Evolutionary conservation across 352 stramenopile genomes (phyloP).

Genomic region (Phytopythium cucurbitacearum): DNA sequence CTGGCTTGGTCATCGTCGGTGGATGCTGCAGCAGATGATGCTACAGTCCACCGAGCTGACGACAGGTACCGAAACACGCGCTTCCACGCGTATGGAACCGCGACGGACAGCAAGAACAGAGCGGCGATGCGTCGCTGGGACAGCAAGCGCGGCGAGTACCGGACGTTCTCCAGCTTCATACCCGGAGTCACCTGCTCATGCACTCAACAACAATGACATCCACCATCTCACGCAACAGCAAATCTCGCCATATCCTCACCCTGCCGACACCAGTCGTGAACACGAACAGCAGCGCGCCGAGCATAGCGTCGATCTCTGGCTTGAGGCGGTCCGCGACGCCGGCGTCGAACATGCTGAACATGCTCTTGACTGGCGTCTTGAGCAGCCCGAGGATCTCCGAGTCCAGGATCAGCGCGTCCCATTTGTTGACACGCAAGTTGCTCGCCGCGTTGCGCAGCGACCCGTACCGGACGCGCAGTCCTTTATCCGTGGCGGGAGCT

Average conservation of each 20-base stretch:
- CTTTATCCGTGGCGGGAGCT: not conserved
- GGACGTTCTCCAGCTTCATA: constrained; percentile 83
- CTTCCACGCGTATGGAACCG: constrained; percentile 74
- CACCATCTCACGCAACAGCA: constrained; percentile 2
- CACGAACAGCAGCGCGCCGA: constrained; percentile 50
- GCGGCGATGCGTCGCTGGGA: constrained; percentile 38
- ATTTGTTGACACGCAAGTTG: constrained; percentile 78
- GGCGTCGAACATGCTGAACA: constrained; percentile 78
- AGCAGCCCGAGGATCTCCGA: constrained; percentile 73
- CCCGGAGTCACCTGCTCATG: constrained; percentile 59
- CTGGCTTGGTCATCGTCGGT: constrained; percentile 3
- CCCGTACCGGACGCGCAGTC: constrained; percentile 34
- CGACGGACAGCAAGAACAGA: constrained; percentile 73
- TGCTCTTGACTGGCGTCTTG: constrained; percentile 67
- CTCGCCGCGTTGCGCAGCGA: constrained; percentile 34
- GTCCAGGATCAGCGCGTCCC: constrained; percentile 79
- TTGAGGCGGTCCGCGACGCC: constrained; percentile 59
- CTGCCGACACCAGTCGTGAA: constrained; percentile 61
- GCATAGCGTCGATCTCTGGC: constrained; percentile 64
- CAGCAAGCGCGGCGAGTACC: constrained; percentile 43
- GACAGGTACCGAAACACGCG: constrained; percentile 58
- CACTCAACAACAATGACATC: constrained; percentile 3
- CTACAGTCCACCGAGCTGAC: constrained; percentile 36
- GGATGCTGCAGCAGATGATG: constrained; percentile 2
- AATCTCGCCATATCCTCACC: constrained; percentile 20